Evolutionary conservation across 1,284 basidiomycete species (phyloP), one percentile per base, ranked within the genome.

Genomic region (Porodaedalea pini): DNA sequence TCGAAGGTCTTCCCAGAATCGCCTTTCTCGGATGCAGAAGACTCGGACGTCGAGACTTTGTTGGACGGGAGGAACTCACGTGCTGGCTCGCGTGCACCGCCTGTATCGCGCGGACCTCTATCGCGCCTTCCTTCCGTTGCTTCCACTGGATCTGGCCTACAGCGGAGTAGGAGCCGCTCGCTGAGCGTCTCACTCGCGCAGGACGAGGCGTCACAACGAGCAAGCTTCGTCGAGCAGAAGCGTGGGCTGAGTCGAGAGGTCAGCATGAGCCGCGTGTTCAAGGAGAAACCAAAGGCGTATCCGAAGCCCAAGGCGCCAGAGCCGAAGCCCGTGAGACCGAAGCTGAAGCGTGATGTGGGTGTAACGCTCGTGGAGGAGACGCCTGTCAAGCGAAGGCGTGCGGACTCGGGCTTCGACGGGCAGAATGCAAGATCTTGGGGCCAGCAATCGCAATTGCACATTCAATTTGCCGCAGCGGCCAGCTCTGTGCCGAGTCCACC

Each of bases 191-290:
- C 85, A 0, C 75, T 88, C 2, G 79, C 80, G 47, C 68, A 68
- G 36, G 78, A 82, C 59, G 75, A 78, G 23, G 78, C 78, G 50
- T 71, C 75, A 21, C 73, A 76, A 62, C 74, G 78, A 31, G 61
- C 71, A 51, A 71, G 73, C 63, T 27, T 60, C 8, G 68, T 71
- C 59, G 67, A 73, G 59, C 63, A 68, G 0, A 80, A 79, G 61
- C 75, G 78, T 6, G 69, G 77, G 3, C 68, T 88, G 17, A 80
- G 77, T 56, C 76, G 83, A 32, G 86, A 89, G 68, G 75, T 89
- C 62, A 88, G 83, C 69, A 89, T 89, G 87, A 82, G 81, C 11
- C 78, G 83, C 23, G 78, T 71, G 21, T 87, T 89, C 71, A 85
- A 82, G 65, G 71, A 72, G 15, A 63, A 55, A 23, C 34, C 44